Evolutionary conservation across 805 yeast genomes (phyloP).

Genomic region (Dipodascopsis tothii): DNA sequence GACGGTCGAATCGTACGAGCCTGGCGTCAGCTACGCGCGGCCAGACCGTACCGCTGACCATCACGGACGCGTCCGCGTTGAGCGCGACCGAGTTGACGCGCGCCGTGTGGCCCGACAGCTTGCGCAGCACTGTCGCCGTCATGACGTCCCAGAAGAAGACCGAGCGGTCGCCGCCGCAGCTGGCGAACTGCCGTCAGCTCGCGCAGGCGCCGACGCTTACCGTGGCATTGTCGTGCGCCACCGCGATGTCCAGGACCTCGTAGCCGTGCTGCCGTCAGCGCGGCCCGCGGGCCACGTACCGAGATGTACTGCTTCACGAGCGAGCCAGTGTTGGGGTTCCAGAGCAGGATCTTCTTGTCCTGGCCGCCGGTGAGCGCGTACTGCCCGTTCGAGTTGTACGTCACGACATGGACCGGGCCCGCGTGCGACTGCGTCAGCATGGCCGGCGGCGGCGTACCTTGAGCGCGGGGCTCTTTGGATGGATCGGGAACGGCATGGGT

Average conservation of each 20-base stretch:
- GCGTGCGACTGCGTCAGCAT: slow-evolving; percentile 9
- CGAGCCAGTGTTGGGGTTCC: slow-evolving; percentile 26
- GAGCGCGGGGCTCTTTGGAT: slow-evolving; percentile 4
- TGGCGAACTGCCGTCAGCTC: slow-evolving; percentile 23
- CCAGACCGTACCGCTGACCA: slow-evolving; percentile 23
- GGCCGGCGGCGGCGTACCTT: neutral
- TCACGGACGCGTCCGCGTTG: slow-evolving; percentile 24
- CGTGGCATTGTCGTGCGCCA: slow-evolving; percentile 24
- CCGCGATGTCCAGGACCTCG: slow-evolving; percentile 29
- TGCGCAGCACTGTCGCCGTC: slow-evolving; percentile 22
- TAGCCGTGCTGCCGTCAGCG: slow-evolving; percentile 24
- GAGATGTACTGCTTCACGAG: slow-evolving; percentile 21
- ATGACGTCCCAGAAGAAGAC: slow-evolving; percentile 30
- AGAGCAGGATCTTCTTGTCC: slow-evolving; percentile 26
- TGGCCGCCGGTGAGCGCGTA: slow-evolving; percentile 30
- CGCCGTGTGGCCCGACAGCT: slow-evolving; percentile 28
- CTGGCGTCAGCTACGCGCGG: slow-evolving; percentile 4
- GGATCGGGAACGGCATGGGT: slow-evolving; percentile 13
- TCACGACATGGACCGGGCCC: slow-evolving; percentile 27
- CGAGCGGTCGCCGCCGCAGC: slow-evolving; percentile 31
- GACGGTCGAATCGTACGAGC: slow-evolving; percentile 30
- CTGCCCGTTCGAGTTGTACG: slow-evolving; percentile 26
- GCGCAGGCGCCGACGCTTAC: slow-evolving; percentile 3
- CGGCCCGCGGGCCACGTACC: slow-evolving; percentile 3
- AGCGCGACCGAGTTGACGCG: slow-evolving; percentile 27